Evolutionary conservation across 2,329 filamentous ascomycete genomes (phyloP).

Genomic region (Aspergillus sp.): DNA sequence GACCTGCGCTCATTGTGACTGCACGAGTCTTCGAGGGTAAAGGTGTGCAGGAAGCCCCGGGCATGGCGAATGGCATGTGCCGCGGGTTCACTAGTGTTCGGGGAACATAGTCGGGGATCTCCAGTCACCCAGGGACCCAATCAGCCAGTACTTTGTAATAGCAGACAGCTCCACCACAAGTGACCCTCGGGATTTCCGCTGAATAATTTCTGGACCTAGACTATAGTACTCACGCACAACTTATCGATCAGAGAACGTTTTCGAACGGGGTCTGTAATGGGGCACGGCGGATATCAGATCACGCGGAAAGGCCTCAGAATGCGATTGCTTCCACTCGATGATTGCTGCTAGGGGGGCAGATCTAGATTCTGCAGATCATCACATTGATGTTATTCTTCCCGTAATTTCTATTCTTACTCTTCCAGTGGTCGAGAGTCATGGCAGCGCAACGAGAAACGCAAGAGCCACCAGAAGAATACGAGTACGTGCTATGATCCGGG

Average conservation of each 20-base stretch:
- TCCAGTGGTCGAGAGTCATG: neutral
- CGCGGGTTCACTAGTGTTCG: neutral
- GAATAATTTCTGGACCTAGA: neutral
- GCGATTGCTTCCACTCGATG: neutral
- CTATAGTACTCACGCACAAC: neutral
- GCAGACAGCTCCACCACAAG: neutral
- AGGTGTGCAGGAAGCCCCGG: neutral
- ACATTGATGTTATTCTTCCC: neutral
- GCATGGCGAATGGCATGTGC: neutral
- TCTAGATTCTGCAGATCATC: neutral
- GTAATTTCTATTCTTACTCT: neutral
- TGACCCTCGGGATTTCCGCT: neutral
- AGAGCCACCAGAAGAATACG: neutral
- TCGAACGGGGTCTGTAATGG: neutral
- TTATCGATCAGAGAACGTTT: constrained; percentile 8
- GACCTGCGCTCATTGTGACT: neutral
- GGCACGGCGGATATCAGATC: neutral
- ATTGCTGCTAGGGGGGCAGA: neutral
- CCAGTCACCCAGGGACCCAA: neutral
- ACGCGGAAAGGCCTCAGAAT: neutral
- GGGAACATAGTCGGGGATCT: neutral
- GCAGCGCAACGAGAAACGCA: neutral
- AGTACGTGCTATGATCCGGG: neutral
- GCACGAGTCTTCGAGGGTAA: neutral
- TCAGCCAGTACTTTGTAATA: neutral